phyloP scores from a whole-genome alignment of 2,329 filamentous ascomycete species.

The Penicillium sp. region DNA sequence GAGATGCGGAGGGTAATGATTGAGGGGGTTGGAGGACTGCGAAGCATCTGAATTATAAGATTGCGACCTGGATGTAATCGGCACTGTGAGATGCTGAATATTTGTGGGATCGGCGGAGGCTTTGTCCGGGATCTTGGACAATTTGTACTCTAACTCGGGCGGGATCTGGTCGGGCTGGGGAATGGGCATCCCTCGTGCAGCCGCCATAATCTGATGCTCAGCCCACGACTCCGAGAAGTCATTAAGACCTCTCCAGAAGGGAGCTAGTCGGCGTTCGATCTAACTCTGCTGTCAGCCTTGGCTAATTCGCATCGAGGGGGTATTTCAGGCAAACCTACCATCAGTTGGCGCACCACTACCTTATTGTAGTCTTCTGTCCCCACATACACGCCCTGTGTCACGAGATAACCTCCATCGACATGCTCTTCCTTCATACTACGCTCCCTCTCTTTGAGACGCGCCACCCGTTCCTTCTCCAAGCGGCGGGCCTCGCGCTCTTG shows the following conservation, averaged over 20 bases:
- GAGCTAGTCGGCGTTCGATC: slow-evolving; percentile 90
- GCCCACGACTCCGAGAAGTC: slow-evolving; percentile 88
- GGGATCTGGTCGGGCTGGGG: slow-evolving; percentile 82
- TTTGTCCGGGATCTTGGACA: slow-evolving; percentile 50
- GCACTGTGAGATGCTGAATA: slow-evolving; percentile 72
- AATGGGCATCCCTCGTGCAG: slow-evolving; percentile 77
- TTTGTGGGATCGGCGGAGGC: slow-evolving; percentile 57
- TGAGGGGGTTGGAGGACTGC: slow-evolving; percentile 64
- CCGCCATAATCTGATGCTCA: slow-evolving; percentile 91
- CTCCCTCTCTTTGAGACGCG: slow-evolving; percentile 79
- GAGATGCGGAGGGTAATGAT: slow-evolving; percentile 60
- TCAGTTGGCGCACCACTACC: slow-evolving; percentile 78
- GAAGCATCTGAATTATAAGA: slow-evolving; percentile 75
- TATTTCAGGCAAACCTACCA: slow-evolving; percentile 58
- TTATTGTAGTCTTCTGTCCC: slow-evolving; percentile 94
- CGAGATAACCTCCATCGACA: slow-evolving; percentile 90
- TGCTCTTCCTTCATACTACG: slow-evolving; percentile 87
- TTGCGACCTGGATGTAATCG: slow-evolving; percentile 73
- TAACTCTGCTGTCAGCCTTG: slow-evolving; percentile 43
- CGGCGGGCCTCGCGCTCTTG: slow-evolving; percentile 87
- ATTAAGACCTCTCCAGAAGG: slow-evolving; percentile 92
- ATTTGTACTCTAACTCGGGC: slow-evolving; percentile 60
- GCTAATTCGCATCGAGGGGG: neutral
- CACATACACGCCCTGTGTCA: slow-evolving; percentile 91
- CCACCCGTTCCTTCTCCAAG: slow-evolving; percentile 74